These are phyloP conservation scores for Trypanosoma rangeli DNA, from an alignment of 208 protist genomes.

Conservation along the genomic window DNA sequence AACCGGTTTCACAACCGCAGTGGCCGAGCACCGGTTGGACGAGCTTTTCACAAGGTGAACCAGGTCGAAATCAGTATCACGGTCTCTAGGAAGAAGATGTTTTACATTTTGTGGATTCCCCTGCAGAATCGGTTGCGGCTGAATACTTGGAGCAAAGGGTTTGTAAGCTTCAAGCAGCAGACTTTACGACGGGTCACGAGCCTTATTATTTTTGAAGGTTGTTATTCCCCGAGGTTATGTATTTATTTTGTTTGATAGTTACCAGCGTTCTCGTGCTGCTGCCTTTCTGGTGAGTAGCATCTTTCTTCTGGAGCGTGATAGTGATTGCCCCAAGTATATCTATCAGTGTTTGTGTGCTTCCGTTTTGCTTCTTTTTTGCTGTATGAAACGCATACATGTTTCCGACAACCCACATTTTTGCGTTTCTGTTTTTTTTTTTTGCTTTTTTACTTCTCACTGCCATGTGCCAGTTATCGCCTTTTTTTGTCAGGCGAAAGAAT, in stretches of 20 bases:
- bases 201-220: background rate
- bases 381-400: background rate
- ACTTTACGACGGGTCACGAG: background rate
- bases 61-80: background rate
- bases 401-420: background rate
- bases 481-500: background rate
- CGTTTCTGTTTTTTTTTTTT: slow-evolving; percentile 13
- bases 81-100: background rate
- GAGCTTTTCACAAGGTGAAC: background rate
- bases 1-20: background rate
- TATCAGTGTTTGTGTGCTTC: slow-evolving; percentile 10
- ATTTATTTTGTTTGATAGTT: slow-evolving; percentile 3
- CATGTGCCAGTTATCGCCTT: background rate
- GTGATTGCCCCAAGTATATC: background rate
- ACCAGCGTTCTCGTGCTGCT: background rate
- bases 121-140: background rate
- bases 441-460: slow-evolving; percentile 22
- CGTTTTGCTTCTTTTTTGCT: background rate
- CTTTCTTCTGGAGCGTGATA: background rate
- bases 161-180: background rate
- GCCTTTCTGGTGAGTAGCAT: background rate
- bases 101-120: background rate
- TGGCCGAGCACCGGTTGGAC: background rate
- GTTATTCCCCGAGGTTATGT: slow-evolving; percentile 5
- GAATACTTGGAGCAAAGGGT: background rate